Conservation (phyloP, 2,329 filamentous ascomycete species). For the Phialemoniopsis sp. region DNA sequence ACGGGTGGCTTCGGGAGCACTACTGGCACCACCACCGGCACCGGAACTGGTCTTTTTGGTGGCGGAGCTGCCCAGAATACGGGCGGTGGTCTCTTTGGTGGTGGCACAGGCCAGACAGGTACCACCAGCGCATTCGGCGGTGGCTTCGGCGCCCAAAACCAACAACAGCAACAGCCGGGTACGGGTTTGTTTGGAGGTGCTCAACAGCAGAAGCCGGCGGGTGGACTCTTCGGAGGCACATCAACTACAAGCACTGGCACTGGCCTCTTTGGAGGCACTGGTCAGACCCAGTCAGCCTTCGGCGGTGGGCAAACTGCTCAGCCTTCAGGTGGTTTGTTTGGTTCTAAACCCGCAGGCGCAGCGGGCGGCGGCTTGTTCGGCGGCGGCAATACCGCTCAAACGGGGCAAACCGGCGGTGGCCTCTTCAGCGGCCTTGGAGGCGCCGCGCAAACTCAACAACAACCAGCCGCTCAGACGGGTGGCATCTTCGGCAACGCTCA, state of each 20-base stretch:
- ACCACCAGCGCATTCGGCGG: conserved; percentile 35
- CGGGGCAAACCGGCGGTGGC: conserved; percentile 33
- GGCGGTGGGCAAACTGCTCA: conserved; percentile 9
- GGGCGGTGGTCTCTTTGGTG: conserved; percentile 39
- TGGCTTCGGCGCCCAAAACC: too few relatives aligned
- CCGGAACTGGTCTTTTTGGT: conserved; percentile 36
- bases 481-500: conserved; percentile 41
- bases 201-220: conserved; percentile 9
- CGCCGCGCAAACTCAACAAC: conserved; percentile 25
- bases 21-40: conserved; percentile 16
- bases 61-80: conserved; percentile 21
- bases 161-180: conserved; percentile 9
- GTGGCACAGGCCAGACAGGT: conserved; percentile 18
- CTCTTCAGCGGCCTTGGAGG: conserved; percentile 44
- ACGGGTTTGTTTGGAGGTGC: conserved; percentile 2
- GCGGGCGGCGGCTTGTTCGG: conserved; percentile 48
- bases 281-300: conserved; percentile 4
- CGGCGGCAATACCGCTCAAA: conserved; percentile 24
- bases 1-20: conserved; percentile 20
- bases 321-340: conserved; percentile 30
- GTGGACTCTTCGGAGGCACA: conserved; percentile 27
- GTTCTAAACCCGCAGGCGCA: conserved; percentile 29
- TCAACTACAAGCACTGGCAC: conserved; percentile 17
- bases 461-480: conserved; percentile 27
- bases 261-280: conserved; percentile 29